Evolutionary conservation across 2,329 filamentous ascomycete species (phyloP).

Genomic region (Alternaria incomplexa): DNA sequence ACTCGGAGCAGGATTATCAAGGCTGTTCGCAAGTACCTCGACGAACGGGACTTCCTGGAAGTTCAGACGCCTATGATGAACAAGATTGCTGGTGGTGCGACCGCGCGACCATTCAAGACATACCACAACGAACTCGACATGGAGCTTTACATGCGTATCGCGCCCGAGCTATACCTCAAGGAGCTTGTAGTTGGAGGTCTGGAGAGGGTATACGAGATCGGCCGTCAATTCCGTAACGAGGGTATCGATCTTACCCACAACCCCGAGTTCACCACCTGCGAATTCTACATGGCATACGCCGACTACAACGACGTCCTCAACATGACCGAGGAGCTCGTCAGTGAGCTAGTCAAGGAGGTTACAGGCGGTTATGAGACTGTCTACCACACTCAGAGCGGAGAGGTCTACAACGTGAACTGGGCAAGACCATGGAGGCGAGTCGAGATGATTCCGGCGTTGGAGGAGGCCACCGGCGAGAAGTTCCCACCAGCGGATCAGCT

Average conservation of each 20-base stretch:
- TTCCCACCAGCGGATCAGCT: slow-evolving; percentile 90
- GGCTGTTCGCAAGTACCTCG: slow-evolving; percentile 88
- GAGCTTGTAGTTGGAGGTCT: slow-evolving; percentile 93
- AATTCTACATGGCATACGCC: slow-evolving; percentile 85
- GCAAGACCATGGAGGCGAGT: slow-evolving; percentile 89
- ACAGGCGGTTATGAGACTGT: slow-evolving; percentile 84
- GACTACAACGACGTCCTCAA: slow-evolving; percentile 83
- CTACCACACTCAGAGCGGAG: slow-evolving; percentile 85
- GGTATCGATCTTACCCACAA: slow-evolving; percentile 93
- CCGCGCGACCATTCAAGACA: slow-evolving; percentile 91
- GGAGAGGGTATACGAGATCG: slow-evolving; percentile 94
- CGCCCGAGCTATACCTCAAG: slow-evolving; percentile 96
- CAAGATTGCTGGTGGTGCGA: slow-evolving; percentile 91
- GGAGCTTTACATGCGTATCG: slow-evolving; percentile 93
- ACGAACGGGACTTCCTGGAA: slow-evolving; percentile 86
- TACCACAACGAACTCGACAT: slow-evolving; percentile 96
- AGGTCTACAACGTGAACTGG: slow-evolving; percentile 94
- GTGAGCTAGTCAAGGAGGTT: slow-evolving; percentile 84
- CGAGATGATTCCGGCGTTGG: slow-evolving; percentile 94
- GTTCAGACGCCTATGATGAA: slow-evolving; percentile 98
- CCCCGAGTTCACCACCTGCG: slow-evolving; percentile 95
- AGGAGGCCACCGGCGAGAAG: slow-evolving; percentile 88
- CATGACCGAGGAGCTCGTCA: slow-evolving; percentile 91
- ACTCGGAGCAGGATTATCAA: slow-evolving; percentile 86
- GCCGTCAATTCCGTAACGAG: slow-evolving; percentile 94